Percentiles rank a stretch among this genome's conserved stretches.
These are phyloP conservation scores for Wallacemonas rigidus DNA, from an alignment of 208 protist genomes.

Conservation along the genomic window DNA sequence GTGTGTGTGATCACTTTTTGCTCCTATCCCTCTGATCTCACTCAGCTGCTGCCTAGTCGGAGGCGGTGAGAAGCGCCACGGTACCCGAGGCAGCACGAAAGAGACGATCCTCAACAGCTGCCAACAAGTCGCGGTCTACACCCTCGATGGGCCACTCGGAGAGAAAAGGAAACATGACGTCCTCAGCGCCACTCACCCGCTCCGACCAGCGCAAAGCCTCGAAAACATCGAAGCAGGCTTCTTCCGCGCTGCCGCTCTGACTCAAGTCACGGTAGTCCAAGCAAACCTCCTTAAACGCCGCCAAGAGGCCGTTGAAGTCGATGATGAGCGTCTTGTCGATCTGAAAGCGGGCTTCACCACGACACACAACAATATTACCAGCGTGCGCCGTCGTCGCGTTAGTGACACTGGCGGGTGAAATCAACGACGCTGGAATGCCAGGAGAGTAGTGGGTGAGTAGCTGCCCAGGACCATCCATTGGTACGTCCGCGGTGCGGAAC, in stretches of 20 bases:
- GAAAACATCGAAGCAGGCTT: slow-evolving; percentile 84
- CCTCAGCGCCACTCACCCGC: slow-evolving; percentile 47
- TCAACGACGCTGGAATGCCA: slow-evolving; percentile 62
- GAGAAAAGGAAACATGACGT: slow-evolving; percentile 84
- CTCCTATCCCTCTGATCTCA: too few relatives aligned
- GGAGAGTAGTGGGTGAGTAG: slow-evolving; percentile 93
- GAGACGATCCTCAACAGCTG: slow-evolving; percentile 86
- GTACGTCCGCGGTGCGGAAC: slow-evolving; percentile 29
- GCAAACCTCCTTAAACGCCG: slow-evolving; percentile 31
- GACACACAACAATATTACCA: slow-evolving; percentile 26
- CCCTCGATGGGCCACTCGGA: slow-evolving; percentile 68
- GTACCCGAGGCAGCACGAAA: slow-evolving; percentile 90
- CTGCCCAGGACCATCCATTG: slow-evolving; percentile 91
- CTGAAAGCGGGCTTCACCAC: slow-evolving; percentile 24
- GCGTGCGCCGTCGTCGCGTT: background rate
- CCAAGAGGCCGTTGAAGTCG: slow-evolving; percentile 71
- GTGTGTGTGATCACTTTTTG: slow-evolving; percentile 1
- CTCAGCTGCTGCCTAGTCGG: background rate
- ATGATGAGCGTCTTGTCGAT: slow-evolving; percentile 59
- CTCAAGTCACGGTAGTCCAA: slow-evolving; percentile 78
- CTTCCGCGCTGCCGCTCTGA: slow-evolving; percentile 39
- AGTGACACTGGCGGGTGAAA: slow-evolving; percentile 63
- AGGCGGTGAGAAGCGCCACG: slow-evolving; percentile 32
- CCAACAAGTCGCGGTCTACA: slow-evolving; percentile 59
- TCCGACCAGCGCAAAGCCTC: slow-evolving; percentile 87